These are phyloP conservation scores for Neofusicoccum sp. DNA, from an alignment of 2,329 filamentous ascomycete genomes.

Conservation along the genomic window DNA sequence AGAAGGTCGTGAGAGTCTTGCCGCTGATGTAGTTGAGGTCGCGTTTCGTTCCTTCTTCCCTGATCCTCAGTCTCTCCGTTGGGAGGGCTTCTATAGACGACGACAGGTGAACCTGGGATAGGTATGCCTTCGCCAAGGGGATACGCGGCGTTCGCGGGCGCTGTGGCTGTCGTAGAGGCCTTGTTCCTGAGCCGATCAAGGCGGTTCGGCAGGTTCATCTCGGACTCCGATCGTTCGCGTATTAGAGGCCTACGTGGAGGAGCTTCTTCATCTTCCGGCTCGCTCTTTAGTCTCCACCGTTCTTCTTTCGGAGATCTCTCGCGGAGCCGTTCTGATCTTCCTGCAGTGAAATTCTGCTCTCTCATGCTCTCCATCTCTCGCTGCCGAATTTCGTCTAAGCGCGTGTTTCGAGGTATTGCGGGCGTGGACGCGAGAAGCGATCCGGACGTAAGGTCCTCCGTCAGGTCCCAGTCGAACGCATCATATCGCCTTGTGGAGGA, in stretches of 20 bases:
- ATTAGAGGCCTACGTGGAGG: neutral
- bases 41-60: conserved; percentile 27
- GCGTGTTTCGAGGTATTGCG: conserved; percentile 39
- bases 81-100: conserved; percentile 35
- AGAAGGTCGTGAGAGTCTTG: conserved; percentile 47
- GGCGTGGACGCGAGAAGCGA: conserved; percentile 51
- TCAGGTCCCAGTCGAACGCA: conserved; percentile 33
- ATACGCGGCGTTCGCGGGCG: too few relatives aligned
- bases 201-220: neutral
- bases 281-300: conserved; percentile 15
- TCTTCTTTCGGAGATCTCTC: conserved; percentile 32
- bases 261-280: neutral
- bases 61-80: conserved; percentile 28
- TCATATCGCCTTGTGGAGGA: conserved; percentile 22
- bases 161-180: too few relatives aligned
- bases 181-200: neutral
- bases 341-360: conserved; percentile 33
- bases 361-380: conserved; percentile 38
- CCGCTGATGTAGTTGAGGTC: conserved; percentile 22
- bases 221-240: neutral
- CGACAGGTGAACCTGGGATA: conserved; percentile 27
- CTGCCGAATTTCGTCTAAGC: conserved; percentile 44
- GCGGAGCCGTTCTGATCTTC: conserved; percentile 29
- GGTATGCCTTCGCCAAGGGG: too few relatives aligned
- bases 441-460: conserved; percentile 45